Evolutionary conservation across 306 rosid species (phyloP).

Genomic region (Coriaria nepalensis): DNA sequence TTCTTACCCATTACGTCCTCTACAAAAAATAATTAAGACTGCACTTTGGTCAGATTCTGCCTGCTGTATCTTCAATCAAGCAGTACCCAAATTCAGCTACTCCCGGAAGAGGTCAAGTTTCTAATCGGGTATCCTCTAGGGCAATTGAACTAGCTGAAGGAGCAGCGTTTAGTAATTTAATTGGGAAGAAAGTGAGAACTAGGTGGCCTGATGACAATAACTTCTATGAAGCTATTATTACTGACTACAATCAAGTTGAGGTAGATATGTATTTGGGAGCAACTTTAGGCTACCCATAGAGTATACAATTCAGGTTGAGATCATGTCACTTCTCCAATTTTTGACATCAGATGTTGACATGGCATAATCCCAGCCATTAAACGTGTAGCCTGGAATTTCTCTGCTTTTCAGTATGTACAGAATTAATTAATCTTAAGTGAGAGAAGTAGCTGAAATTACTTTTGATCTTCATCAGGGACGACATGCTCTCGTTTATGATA

Average conservation of each 20-base stretch:
- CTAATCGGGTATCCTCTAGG: conserved; percentile 52
- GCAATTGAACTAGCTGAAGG: conserved; percentile 55
- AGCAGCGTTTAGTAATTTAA: conserved; percentile 36
- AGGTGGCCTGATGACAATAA: conserved; percentile 96
- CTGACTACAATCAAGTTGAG: conserved; percentile 52
- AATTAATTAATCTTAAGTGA: not conserved
- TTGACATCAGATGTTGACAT: no score
- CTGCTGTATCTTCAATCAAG: conserved; percentile 53
- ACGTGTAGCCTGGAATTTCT: no score
- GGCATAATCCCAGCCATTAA: no score
- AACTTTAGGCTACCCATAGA: no score
- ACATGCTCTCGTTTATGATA: conserved; percentile 73
- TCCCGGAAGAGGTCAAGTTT: conserved; percentile 58
- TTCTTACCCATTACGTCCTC: conserved; percentile 7
- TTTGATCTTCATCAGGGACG: conserved; percentile 45
- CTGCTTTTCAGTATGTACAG: not conserved
- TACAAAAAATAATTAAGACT: conserved; percentile 7
- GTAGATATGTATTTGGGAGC: conserved; percentile 23
- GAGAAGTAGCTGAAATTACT: conserved; percentile 12
- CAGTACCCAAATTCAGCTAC: conserved; percentile 59
- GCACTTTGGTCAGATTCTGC: conserved; percentile 37
- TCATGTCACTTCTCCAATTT: no score
- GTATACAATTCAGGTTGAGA: no score
- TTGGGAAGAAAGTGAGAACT: conserved; percentile 75
- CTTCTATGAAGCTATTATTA: conserved; percentile 83